A percentile compares a stretch with the other conserved stretches of the same genome.
phyloP scores from a whole-genome alignment of 495 filamentous ascomycete species.

The Talaromyces liani region DNA sequence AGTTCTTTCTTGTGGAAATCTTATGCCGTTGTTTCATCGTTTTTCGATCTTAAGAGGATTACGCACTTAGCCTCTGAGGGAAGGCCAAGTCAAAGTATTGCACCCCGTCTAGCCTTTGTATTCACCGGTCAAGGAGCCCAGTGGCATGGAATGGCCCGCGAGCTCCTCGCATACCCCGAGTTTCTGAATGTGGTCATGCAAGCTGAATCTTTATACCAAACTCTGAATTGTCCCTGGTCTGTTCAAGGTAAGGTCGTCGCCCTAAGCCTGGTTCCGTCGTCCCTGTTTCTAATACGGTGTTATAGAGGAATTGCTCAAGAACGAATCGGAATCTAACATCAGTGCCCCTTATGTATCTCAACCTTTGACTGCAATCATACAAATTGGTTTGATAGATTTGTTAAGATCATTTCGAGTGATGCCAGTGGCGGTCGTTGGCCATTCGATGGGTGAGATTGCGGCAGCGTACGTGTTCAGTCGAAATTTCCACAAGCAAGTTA shows the following conservation, averaged over 20 bases:
- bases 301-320: neutral
- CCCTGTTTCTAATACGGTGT: too few species aligned
- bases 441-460: constrained; percentile 59
- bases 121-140: constrained; percentile 34
- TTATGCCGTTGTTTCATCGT: constrained; percentile 16
- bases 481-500: neutral
- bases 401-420: constrained; percentile 35
- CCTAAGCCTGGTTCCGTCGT: neutral
- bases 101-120: constrained; percentile 15
- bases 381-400: constrained; percentile 42
- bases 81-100: constrained; percentile 5
- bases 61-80: neutral
- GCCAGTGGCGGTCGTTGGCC: constrained; percentile 46
- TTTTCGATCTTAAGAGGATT: neutral
- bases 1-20: constrained; percentile 18
- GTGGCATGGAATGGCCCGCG: constrained; percentile 26
- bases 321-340: neutral
- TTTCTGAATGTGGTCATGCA: neutral
- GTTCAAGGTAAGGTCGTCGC: neutral
- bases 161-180: constrained; percentile 13
- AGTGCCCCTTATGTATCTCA: constrained; percentile 24
- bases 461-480: constrained; percentile 38
- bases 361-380: constrained; percentile 39
- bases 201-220: neutral
- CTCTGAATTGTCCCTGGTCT: neutral